Evolutionary conservation across 768 basidiomycete genomes (phyloP).

Genomic region (Mrakia frigida): DNA sequence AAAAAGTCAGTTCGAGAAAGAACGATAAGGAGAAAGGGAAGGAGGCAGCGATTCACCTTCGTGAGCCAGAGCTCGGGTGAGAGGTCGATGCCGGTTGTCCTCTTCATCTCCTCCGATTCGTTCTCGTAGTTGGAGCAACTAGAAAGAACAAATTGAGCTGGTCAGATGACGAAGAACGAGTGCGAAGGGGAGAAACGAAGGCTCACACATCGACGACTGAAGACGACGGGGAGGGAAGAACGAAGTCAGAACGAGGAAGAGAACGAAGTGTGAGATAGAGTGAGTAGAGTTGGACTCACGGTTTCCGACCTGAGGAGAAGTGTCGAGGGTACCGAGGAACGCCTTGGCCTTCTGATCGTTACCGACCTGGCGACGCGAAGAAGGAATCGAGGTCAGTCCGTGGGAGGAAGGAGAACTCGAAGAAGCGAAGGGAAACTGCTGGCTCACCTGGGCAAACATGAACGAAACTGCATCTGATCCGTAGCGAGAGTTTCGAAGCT

Average conservation of each 20-base stretch:
- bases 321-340: constrained; percentile 35
- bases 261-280: too few species aligned
- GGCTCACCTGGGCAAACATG: constrained; percentile 34
- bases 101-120: constrained; percentile 29
- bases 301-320: constrained; percentile 1
- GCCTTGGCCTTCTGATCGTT: constrained; percentile 44
- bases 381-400: too few species aligned
- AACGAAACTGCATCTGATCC: constrained; percentile 44
- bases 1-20: neutral
- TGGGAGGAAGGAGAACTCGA: too few species aligned
- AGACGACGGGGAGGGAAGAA: too few species aligned
- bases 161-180: neutral
- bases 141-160: neutral
- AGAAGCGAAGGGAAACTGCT: too few species aligned
- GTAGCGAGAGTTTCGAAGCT: constrained; percentile 40
- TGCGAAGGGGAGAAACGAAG: neutral
- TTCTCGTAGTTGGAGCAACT: constrained; percentile 24
- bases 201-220: constrained; percentile 12
- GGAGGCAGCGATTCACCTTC: constrained; percentile 6
- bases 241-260: too few species aligned
- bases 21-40: neutral
- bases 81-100: constrained; percentile 22
- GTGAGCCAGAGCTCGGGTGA: constrained; percentile 28
- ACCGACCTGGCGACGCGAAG: constrained; percentile 34
- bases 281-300: neutral